Conservation (phyloP, 1,284 basidiomycete genomes). For the Inonotus obliquus region DNA sequence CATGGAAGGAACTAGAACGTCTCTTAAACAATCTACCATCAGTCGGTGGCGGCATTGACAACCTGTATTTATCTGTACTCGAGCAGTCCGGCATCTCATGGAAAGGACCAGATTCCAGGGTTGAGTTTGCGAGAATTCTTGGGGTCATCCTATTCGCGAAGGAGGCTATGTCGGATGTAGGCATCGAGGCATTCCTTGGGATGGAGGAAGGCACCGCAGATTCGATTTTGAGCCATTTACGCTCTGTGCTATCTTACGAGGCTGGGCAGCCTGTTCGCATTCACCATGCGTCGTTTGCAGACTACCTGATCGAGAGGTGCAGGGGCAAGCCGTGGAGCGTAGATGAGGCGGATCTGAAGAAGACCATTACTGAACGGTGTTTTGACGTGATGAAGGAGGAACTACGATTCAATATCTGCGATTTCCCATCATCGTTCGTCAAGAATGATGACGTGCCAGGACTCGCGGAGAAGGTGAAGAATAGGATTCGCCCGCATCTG, state of each 20-base stretch:
- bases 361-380: neutral
- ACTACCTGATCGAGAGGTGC: too few species aligned
- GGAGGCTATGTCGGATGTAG: neutral
- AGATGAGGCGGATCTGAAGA: too few species aligned
- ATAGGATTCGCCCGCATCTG: too few species aligned
- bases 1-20: neutral
- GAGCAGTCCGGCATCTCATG: neutral
- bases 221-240: neutral
- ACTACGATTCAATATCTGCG: slow-evolving; percentile 20
- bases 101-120: neutral
- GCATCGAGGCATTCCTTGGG: neutral
- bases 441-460: slow-evolving; percentile 12
- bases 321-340: too few species aligned
- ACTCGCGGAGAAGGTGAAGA: neutral
- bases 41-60: neutral
- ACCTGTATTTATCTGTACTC: neutral
- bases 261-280: neutral
- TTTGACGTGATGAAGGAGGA: neutral
- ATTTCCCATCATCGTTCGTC: slow-evolving; percentile 15
- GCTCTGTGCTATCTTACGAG: neutral
- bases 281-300: neutral
- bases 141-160: too few species aligned
- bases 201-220: neutral
- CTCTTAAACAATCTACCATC: neutral
- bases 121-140: neutral